Evolutionary conservation across 129 eudicot genomes (phyloP).

Genomic region (Flaveria sonorensis): DNA sequence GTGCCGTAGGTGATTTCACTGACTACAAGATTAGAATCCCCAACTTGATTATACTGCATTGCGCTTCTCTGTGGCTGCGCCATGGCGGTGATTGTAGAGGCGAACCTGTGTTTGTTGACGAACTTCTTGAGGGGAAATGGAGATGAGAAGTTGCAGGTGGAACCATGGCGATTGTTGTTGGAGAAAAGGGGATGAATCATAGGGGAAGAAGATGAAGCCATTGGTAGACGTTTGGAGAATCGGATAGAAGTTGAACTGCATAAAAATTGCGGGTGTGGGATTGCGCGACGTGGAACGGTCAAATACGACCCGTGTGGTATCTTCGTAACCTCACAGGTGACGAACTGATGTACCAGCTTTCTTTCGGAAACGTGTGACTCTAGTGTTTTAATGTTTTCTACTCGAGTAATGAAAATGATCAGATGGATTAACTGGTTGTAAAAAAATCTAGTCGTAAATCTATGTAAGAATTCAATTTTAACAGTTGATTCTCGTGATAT

Average conservation of each 20-base stretch:
- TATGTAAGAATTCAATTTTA: no score
- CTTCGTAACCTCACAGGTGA: no score
- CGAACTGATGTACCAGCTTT: no score
- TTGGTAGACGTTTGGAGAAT: not conserved
- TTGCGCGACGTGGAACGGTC: slow-evolving; percentile 4
- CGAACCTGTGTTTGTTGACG: slow-evolving; percentile 12
- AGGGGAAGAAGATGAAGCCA: slow-evolving; percentile 41
- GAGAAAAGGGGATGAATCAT: slow-evolving; percentile 23
- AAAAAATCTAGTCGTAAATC: no score
- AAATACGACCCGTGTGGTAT: not conserved
- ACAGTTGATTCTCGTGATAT: no score
- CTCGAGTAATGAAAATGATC: no score
- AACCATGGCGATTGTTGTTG: slow-evolving; percentile 32
- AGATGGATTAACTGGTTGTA: no score
- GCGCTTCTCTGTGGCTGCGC: slow-evolving; percentile 49
- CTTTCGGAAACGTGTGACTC: no score
- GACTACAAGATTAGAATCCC: slow-evolving; percentile 79
- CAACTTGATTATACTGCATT: slow-evolving; percentile 73
- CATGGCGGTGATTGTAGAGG: slow-evolving; percentile 33
- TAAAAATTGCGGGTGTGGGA: slow-evolving; percentile 19
- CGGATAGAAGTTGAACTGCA: not conserved
- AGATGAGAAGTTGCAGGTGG: slow-evolving; percentile 38
- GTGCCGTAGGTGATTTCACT: slow-evolving; percentile 94
- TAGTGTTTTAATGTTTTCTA: no score
- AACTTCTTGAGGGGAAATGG: slow-evolving; percentile 2